phyloP scores from a whole-genome alignment of 225 moss, liverwort and hornwort genomes.

The Marchantia paleacea region DNA sequence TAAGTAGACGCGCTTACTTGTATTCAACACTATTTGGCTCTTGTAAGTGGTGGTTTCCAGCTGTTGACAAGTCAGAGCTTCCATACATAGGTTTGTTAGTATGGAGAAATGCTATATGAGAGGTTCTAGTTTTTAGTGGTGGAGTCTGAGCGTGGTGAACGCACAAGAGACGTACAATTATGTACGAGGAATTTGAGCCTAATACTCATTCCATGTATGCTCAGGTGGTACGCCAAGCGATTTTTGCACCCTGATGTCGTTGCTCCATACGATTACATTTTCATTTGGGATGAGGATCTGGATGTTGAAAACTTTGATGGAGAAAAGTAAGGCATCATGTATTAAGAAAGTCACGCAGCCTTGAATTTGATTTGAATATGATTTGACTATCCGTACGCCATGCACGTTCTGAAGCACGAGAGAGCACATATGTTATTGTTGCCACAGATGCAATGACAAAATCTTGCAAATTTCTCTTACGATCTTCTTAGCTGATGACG shows the following conservation, averaged over 20 bases:
- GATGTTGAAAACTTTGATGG: conserved; percentile 84
- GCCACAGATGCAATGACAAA: too few species aligned
- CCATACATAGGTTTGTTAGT: neutral
- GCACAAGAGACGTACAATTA: neutral
- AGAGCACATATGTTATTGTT: too few species aligned
- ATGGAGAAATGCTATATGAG: neutral
- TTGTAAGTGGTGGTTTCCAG: neutral
- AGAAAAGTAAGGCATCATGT: conserved; percentile 54
- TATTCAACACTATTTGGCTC: neutral
- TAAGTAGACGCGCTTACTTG: conserved; percentile 1
- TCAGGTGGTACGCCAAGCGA: conserved; percentile 97
- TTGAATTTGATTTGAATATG: conserved; percentile 2
- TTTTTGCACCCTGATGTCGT: conserved; percentile 98
- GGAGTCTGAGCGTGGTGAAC: neutral
- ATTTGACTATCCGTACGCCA: too few species aligned
- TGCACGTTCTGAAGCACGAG: too few species aligned
- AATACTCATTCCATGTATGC: neutral
- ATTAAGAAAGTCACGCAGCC: neutral
- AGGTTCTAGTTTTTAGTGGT: neutral
- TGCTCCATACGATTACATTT: conserved; percentile 88
- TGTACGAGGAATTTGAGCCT: neutral
- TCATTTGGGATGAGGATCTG: conserved; percentile 98
- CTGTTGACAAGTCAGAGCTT: neutral
- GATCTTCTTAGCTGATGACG: neutral
- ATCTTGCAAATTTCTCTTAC: too few species aligned